Percentiles rank a stretch among this genome's conserved stretches.
These are phyloP conservation scores for Lachnellula cervina DNA, from an alignment of 2,329 filamentous ascomycete species.

Conservation along the genomic window DNA sequence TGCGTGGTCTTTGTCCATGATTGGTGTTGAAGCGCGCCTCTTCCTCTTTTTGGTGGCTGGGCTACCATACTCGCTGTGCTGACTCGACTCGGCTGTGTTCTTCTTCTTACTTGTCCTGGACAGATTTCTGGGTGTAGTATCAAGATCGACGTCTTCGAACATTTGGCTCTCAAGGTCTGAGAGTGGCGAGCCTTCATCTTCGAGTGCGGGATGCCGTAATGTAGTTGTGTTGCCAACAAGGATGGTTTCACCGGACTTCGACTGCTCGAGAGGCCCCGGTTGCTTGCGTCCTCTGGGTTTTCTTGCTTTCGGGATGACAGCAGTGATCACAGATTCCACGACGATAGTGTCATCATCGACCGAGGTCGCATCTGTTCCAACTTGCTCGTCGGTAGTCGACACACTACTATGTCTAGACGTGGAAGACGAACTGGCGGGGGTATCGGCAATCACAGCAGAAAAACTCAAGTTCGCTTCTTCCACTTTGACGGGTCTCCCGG, in stretches of 20 bases:
- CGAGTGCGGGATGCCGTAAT: conserved; percentile 19
- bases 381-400: conserved; percentile 18
- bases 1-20: conserved; percentile 23
- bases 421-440: conserved; percentile 13
- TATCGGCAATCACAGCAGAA: conserved; percentile 2
- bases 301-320: conserved; percentile 13
- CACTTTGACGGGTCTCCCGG: conserved; percentile 11
- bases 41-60: conserved; percentile 13
- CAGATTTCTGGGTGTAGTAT: conserved; percentile 10
- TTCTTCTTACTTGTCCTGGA: background rate
- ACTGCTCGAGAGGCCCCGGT: conserved; percentile 14
- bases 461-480: conserved; percentile 15
- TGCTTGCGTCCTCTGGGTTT: conserved; percentile 10
- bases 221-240: conserved; percentile 20
- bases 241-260: conserved; percentile 17
- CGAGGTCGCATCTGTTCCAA: conserved; percentile 31
- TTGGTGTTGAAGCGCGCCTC: conserved; percentile 12
- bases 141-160: conserved; percentile 13
- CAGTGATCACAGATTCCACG: conserved; percentile 15
- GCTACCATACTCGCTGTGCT: background rate
- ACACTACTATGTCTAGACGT: conserved; percentile 14
- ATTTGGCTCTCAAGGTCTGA: conserved; percentile 18
- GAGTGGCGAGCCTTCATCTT: conserved; percentile 16
- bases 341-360: conserved; percentile 32
- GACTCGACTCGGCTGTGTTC: background rate